Conservation (phyloP, 2,329 filamentous ascomycete species). For the Ramularia collo-cygni region DNA sequence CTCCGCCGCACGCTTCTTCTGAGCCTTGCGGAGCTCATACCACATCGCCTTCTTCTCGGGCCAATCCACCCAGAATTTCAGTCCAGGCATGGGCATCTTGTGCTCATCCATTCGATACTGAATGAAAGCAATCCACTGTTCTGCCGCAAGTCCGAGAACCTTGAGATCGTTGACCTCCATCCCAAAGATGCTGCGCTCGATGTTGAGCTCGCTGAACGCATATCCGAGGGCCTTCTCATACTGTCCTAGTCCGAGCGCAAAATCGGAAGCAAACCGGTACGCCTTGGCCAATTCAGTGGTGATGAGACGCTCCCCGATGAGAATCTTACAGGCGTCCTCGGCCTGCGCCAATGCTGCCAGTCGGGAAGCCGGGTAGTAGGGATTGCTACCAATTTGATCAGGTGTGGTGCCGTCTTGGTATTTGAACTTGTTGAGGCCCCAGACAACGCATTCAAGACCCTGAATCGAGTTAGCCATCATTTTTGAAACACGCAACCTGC, state of each 20-base stretch:
- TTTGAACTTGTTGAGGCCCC: conserved; percentile 13
- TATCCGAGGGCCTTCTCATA: conserved; percentile 13
- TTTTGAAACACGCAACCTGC: conserved; percentile 5
- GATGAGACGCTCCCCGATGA: conserved; percentile 80
- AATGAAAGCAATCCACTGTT: conserved; percentile 10
- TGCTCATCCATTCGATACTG: not conserved
- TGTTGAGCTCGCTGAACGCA: conserved; percentile 19
- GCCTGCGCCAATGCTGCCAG: conserved; percentile 11
- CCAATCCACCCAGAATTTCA: not conserved
- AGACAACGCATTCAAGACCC: conserved; percentile 7
- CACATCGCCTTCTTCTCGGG: not conserved
- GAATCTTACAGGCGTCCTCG: conserved; percentile 63
- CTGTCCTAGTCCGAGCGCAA: conserved; percentile 9
- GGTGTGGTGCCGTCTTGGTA: conserved; percentile 1
- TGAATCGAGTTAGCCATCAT: not conserved
- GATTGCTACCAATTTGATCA: conserved; percentile 2
- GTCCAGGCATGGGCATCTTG: not conserved
- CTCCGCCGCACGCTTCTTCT: too few species aligned
- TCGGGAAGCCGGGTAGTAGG: conserved; percentile 10
- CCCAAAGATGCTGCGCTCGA: conserved; percentile 26
- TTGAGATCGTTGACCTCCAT: conserved; percentile 12
- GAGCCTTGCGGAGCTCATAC: too few species aligned
- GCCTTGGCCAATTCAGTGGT: conserved; percentile 19
- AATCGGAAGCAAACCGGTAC: conserved; percentile 17
- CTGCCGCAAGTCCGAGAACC: conserved; percentile 6